Conservation (phyloP, 345 rosid genomes). For the Gossypium herbaceum region DNA sequence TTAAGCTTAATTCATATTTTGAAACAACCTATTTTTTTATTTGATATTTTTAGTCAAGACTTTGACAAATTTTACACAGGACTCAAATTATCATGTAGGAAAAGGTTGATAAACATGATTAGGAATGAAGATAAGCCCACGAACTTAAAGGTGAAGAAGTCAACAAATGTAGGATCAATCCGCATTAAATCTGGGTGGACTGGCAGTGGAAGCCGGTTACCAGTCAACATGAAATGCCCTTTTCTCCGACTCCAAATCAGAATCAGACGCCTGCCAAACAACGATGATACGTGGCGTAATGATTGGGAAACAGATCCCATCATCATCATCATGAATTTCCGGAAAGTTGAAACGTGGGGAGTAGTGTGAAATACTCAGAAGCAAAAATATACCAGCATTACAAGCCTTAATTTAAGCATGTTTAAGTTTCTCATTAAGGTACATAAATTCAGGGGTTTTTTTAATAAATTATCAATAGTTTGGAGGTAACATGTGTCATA, state of each 20-base stretch:
- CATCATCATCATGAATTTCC: too few relatives aligned
- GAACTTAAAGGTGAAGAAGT: background rate
- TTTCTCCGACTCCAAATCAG: background rate
- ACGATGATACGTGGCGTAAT: background rate
- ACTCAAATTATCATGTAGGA: too few relatives aligned
- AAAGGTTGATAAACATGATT: too few relatives aligned
- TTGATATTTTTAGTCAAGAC: too few relatives aligned
- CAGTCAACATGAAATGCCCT: background rate
- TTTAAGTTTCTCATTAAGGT: background rate
- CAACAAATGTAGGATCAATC: background rate
- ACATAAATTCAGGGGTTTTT: background rate
- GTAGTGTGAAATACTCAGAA: background rate
- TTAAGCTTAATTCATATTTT: accelerated
- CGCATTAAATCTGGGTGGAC: background rate
- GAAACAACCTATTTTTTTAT: too few relatives aligned
- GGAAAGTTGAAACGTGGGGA: background rate
- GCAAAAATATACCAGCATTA: background rate
- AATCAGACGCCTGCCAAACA: background rate
- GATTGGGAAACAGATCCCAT: background rate
- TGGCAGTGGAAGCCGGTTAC: background rate
- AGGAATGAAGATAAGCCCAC: background rate
- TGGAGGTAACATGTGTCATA: background rate
- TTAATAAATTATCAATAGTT: background rate
- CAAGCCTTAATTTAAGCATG: background rate
- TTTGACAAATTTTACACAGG: too few relatives aligned